Evolutionary conservation across 208 protist species (phyloP).

Genomic region (Wallacemonas collosoma): DNA sequence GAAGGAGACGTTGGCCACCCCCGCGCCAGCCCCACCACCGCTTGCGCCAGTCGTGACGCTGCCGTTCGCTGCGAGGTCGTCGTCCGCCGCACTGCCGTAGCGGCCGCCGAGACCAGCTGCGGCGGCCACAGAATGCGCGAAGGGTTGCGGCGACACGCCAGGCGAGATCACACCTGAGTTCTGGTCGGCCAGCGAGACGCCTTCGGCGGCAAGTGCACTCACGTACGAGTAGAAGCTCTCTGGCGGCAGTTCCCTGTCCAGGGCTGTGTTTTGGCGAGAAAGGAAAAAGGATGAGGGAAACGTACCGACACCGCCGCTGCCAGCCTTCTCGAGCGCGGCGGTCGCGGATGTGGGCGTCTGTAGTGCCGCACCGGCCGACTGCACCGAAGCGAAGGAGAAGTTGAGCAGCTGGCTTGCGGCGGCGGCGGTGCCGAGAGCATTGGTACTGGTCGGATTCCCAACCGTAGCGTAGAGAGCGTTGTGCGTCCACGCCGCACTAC

Average conservation of each 20-base stretch:
- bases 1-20: conserved; percentile 24
- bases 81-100: not conserved
- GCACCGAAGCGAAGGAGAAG: conserved; percentile 15
- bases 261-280: conserved; percentile 2
- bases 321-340: not conserved
- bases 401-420: conserved; percentile 7
- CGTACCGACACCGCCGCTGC: not conserved
- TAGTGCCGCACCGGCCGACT: conserved; percentile 1
- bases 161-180: not conserved
- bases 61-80: conserved; percentile 8
- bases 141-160: not conserved
- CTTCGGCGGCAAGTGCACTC: not conserved
- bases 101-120: not conserved
- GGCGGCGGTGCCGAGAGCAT: not conserved
- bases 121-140: conserved; percentile 8
- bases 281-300: conserved; percentile 1
- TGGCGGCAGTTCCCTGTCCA: not conserved
- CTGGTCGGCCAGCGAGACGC: not conserved
- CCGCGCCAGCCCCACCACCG: conserved; percentile 8
- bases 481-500: not conserved
- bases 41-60: not conserved
- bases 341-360: conserved; percentile 3
- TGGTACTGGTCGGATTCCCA: not conserved
- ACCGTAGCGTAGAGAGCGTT: no score
- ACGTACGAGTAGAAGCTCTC: conserved; percentile 17